Evolutionary conservation across 2,329 filamentous ascomycete genomes (phyloP), one percentile per base, ranked within the genome.

Genomic region (Fusarium goolgardi): DNA sequence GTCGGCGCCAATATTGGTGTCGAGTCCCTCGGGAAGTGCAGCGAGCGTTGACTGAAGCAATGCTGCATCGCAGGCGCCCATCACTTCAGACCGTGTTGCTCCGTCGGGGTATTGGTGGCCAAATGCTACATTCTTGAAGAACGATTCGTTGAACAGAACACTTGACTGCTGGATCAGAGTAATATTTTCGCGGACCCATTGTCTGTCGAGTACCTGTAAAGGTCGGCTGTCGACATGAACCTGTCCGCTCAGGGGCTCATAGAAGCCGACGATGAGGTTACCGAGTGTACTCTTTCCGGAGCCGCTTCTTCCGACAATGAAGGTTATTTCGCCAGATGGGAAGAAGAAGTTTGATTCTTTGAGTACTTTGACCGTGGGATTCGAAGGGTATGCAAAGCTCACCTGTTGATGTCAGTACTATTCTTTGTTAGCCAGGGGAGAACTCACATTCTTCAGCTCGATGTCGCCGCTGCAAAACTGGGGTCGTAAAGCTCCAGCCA

Each of bases 261-360:
- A 97, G 71, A 96, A 91, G 15, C 90, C 87, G 51, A 94, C 83
- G 1, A 98, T 83, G 1, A 98, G 83, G 74, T 93, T 93, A 2
- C 91, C 90, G 2, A 98, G 75, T 0, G 95, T 98, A 71, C 93
- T 97, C 77, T 98, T 98, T 0, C 95, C 95, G 3, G 93, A 97
- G 1, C 96, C 96, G 73, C 93, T 97, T 72, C 85, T 86, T 0
- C 95, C 96, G 50, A 97, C 87, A 3, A 98, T 83, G 73, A 96
- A 97, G 0, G 89, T 93, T 5, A 90, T 88, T 64, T 91, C 83
- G 0, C 91, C 90, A 0, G 90, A 84, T 0, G 89, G 86, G 59
- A 98, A 95, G 67, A 84, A 86, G 63, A 97, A 85, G 0, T 84
- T 89, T 0, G 87, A 86, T 9, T 85, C 79, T 1, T 85, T 78